Base-by-base conservation (phyloP, 2,329 filamentous ascomycete species). In the Diaporthe australafricana region DNA sequence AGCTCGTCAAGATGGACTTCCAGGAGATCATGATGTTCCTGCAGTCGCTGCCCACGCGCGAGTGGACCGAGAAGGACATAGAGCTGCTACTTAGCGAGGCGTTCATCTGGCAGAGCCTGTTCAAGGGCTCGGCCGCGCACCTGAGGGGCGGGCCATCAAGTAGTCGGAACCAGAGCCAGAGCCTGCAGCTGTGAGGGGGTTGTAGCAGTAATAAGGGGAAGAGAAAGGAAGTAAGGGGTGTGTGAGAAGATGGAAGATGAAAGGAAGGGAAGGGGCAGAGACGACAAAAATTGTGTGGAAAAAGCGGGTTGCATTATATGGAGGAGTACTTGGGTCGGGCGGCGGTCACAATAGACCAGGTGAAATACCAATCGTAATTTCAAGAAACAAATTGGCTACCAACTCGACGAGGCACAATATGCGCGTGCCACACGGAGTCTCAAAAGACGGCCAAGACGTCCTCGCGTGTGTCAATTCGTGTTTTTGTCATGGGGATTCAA, bases 11-110 rank as follows among this genome's bases (percentile, higher is more conserved):
- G 81, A 98, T 98, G 96, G 96, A 99, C 81, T 98, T 98, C 76
- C 89, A 98, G 84, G 96, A 98, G 82, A 92, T 98, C 72, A 98
- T 99, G 95, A 99, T 99, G 96, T 99, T 99, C 80, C 85, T 99
- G 69, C 96, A 99, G 83, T 94, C 94, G 55, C 85, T 99, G 71
- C 96, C 97, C 3, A 99, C 97, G 8, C 92, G 93, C 77, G 89
- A 92, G 69, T 99, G 96, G 96, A 98, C 94, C 1, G 96, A 98
- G 80, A 98, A 98, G 84, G 96, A 99, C 79, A 97, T 99, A 77
- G 96, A 98, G 81, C 88, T 99, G 72, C 86, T 99, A 69, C 87
- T 99, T 53, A 98, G 95, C 79, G 96, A 99, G 84, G 96, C 96
- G 3, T 99, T 96, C 78, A 98, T 99, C 75, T 99, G 96, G 97